Evolutionary conservation across 306 rosid species (phyloP).

Genomic region (Dalbergia cochinchinensis): DNA sequence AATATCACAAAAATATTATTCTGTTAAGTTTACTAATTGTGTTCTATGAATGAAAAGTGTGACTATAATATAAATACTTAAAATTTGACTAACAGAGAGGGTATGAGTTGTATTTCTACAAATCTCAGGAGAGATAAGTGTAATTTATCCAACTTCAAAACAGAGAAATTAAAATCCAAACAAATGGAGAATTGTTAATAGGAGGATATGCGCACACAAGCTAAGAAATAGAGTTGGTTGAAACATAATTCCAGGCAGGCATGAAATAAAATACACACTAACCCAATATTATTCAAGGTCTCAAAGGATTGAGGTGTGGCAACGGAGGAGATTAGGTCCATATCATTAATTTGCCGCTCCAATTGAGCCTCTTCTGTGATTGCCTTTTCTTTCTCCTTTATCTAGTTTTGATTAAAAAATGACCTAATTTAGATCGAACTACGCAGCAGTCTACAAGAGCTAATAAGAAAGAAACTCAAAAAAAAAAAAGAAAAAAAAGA

Average conservation of each 20-base stretch:
- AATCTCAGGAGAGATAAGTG: too few relatives aligned
- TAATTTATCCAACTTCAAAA: too few relatives aligned
- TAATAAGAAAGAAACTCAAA: neutral
- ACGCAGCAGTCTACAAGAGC: neutral
- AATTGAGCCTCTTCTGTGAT: slow-evolving; percentile 45
- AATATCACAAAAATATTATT: too few relatives aligned
- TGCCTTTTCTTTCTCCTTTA: slow-evolving; percentile 73
- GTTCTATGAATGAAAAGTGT: too few relatives aligned
- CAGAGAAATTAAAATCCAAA: too few relatives aligned
- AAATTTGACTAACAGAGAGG: too few relatives aligned
- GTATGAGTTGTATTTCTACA: too few relatives aligned
- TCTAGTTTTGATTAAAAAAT: slow-evolving; percentile 45
- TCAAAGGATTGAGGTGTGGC: slow-evolving; percentile 54
- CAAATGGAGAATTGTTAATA: too few relatives aligned
- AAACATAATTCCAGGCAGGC: neutral
- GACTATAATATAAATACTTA: too few relatives aligned
- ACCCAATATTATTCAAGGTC: slow-evolving; percentile 56
- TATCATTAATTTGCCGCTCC: slow-evolving; percentile 49
- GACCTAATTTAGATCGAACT: too few relatives aligned
- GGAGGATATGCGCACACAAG: neutral
- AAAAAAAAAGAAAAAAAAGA: neutral
- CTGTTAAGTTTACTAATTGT: too few relatives aligned
- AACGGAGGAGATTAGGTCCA: slow-evolving; percentile 41
- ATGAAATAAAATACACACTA: slow-evolving; percentile 21
- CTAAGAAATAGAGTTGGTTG: neutral